Evolutionary conservation across 805 yeast genomes (phyloP).

Genomic region (Candida suzukii): DNA sequence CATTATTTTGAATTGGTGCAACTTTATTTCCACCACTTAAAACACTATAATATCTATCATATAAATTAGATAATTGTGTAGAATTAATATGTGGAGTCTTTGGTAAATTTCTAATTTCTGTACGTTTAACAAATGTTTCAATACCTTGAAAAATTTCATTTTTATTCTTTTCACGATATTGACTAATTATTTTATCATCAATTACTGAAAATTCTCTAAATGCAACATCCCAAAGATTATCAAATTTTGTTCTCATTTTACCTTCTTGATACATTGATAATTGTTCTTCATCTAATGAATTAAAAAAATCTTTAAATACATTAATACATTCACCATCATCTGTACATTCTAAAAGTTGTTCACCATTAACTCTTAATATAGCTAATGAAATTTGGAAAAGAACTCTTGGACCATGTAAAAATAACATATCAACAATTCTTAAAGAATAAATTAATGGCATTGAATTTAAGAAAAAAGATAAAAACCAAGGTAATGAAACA

Average conservation of each 20-base stretch:
- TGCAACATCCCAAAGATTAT: constrained; percentile 83
- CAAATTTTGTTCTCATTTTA: constrained; percentile 73
- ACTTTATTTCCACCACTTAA: constrained; percentile 45
- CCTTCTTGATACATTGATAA: constrained; percentile 60
- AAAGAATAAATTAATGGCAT: constrained; percentile 95
- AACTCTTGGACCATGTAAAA: constrained; percentile 82
- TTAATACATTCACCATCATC: constrained; percentile 93
- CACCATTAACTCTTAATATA: constrained; percentile 82
- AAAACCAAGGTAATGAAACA: constrained; percentile 93
- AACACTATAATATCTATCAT: constrained; percentile 78
- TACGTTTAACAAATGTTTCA: constrained; percentile 84
- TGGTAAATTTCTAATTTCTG: constrained; percentile 83
- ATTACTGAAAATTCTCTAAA: constrained; percentile 83
- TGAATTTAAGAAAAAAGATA: constrained; percentile 80
- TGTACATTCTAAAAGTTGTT: constrained; percentile 63
- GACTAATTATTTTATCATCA: constrained; percentile 65
- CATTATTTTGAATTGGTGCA: constrained; percentile 57
- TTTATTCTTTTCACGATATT: constrained; percentile 63
- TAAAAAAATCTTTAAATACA: constrained; percentile 75
- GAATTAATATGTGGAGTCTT: constrained; percentile 54
- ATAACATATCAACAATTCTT: constrained; percentile 83
- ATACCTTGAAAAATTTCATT: constrained; percentile 78
- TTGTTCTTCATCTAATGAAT: constrained; percentile 68
- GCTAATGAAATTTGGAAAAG: constrained; percentile 93
- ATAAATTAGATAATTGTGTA: constrained; percentile 60